Evolutionary conservation across 768 basidiomycete genomes (phyloP).

Genomic region (Kwoniella newhampshirensis): DNA sequence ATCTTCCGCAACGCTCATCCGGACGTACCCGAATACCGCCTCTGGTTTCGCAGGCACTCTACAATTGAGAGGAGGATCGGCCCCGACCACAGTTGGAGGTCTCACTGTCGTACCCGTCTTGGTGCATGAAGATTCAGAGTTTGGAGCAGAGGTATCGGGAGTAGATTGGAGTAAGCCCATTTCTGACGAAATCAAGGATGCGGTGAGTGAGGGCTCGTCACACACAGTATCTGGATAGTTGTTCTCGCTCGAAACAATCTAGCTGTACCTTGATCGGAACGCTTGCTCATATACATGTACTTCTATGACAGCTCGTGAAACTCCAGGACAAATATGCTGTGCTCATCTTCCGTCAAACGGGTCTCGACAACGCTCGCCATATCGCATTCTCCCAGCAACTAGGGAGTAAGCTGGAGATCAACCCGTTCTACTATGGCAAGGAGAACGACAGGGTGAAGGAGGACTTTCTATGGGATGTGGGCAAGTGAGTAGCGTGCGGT

Average conservation of each 20-base stretch:
- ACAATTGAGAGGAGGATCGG: not conserved
- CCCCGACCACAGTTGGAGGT: not conserved
- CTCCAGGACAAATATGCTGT: constrained; percentile 1
- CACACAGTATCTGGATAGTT: too few species aligned
- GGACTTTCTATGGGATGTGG: not conserved
- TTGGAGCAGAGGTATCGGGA: not conserved
- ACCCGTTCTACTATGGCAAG: constrained; percentile 1
- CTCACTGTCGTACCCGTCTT: not conserved
- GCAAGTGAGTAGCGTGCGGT: constrained; percentile 1
- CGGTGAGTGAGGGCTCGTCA: too few species aligned
- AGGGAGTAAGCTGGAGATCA: not conserved
- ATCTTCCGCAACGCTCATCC: not conserved
- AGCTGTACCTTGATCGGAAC: not conserved
- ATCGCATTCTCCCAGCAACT: not conserved
- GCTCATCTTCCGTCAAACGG: not conserved
- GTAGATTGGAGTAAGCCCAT: constrained; percentile 3
- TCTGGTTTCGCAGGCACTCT: not conserved
- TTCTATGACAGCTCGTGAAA: not conserved
- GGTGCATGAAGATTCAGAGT: not conserved
- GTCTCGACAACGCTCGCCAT: not conserved
- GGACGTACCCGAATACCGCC: not conserved
- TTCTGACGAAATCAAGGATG: not conserved
- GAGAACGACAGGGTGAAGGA: not conserved
- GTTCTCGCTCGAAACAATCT: too few species aligned
- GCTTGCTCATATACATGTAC: not conserved